These are phyloP conservation scores for Syncephalis plumigaleata DNA, from an alignment of 371 early-diverging fungal species.

Conservation along the genomic window DNA sequence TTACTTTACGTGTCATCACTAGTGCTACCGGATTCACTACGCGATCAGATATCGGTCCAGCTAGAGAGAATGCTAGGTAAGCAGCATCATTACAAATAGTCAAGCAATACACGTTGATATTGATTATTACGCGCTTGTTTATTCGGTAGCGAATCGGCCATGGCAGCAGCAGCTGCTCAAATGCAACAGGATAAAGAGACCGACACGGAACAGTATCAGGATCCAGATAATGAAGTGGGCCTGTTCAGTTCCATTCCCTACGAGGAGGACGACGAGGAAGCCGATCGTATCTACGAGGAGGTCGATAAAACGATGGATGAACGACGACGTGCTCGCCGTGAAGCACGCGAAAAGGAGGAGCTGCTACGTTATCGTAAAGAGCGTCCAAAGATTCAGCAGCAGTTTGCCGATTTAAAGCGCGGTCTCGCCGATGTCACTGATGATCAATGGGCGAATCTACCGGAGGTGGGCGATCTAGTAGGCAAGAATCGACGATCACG, in stretches of 20 bases:
- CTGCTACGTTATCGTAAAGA: conserved; percentile 32
- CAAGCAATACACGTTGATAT: background rate
- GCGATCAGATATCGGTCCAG: conserved; percentile 95
- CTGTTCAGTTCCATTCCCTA: conserved; percentile 76
- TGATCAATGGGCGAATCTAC: conserved; percentile 84
- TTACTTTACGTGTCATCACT: background rate
- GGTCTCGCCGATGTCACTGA: conserved; percentile 53
- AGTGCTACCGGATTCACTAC: conserved; percentile 94
- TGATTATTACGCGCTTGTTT: too few species aligned
- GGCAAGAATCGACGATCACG: conserved; percentile 52
- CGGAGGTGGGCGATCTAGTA: conserved; percentile 83
- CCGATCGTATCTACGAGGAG: conserved; percentile 81
- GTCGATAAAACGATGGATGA: conserved; percentile 85
- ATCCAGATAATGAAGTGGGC: conserved; percentile 90
- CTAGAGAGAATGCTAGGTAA: conserved; percentile 41
- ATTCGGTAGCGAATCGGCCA: too few species aligned
- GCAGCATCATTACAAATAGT: background rate
- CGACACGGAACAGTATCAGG: conserved; percentile 63
- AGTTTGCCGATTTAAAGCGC: conserved; percentile 82
- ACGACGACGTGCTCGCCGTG: conserved; percentile 53
- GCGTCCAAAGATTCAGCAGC: conserved; percentile 60
- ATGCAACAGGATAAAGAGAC: conserved; percentile 34
- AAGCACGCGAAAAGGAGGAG: conserved; percentile 39
- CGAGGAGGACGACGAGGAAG: conserved; percentile 94
- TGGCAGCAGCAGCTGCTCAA: conserved; percentile 1